Evolutionary conservation across 164 flowering plant genomes (phyloP), one percentile per base, ranked within the genome.

Genomic region (Nymphaea colorata): DNA sequence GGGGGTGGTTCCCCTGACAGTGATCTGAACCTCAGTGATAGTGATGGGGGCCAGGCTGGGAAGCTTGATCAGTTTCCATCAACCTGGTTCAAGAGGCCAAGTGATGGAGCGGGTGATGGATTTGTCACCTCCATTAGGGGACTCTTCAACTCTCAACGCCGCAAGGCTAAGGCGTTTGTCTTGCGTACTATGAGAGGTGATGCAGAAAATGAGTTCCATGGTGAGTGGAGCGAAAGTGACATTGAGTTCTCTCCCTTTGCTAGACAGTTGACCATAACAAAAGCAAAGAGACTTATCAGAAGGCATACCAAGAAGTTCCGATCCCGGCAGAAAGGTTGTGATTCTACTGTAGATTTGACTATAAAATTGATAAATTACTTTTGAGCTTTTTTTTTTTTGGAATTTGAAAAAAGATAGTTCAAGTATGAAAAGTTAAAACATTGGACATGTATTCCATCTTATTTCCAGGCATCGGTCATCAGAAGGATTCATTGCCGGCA

Each of bases 121-220:
- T 95, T 95, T 82, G 99, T 95, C 14, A 92, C 93, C 70, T 90
- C 98, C 67, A 79, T 95, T 53, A 86, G 84, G 73, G 97, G 99
- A 36, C 85, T 95, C 17, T 95, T 95, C 75, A 88, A 82, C 77
- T 82, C 94, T 66, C 96, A 92, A 72, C 87, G 93, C 6, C 91
- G 96, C 64, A 92, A 86, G 81, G 98, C 97, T 67, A 92, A 89
- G 77, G 88, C 85, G 57, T 95, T 95, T 75, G 96, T 95, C 51
- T 79, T 92, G 72, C 80, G 97, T 51, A 95, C 99, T 16, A 95
- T 95, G 99, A 84, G 99, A 78, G 99, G 99, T 53, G 99, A 95
- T 51, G 88, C 77, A 67, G 96, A 90, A 25, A 80, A 81, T 71
- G 97, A 90, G 71, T 79, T 80, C 60, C 84, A 76, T 42, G 98